Base-by-base conservation (phyloP, 1,284 basidiomycete genomes). In the Ceratobasidium sp. region DNA sequence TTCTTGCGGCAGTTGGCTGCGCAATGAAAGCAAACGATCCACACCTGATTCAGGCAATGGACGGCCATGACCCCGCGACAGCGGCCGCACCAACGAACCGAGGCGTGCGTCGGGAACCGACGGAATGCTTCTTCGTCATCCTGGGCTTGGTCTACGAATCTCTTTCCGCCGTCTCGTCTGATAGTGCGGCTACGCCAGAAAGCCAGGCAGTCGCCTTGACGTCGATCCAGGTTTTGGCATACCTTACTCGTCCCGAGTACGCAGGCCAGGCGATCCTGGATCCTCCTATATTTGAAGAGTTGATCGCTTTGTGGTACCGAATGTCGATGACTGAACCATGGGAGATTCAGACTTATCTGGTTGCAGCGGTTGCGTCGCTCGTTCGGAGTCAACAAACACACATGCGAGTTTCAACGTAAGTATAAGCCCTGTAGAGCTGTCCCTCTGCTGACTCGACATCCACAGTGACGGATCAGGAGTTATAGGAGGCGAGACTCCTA, bases 101-200 rank as follows among this genome's bases (percentile, higher is more conserved):
- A n/a, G 70, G 83, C n/a, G 75, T 81, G 28, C 88, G 89, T 13
- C 87, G 90, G 28, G 94, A 96, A 78, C 95, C 96, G 0, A 89
- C 91, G 0, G 87, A 91, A 7, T 92, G 95, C 84, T 99, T 98
- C 86, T 96, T 93, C 84, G 89, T 96, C 17, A 84, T 98, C 13
- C 98, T 98, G 82, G 97, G 97, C 13, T 89, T 99, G 26, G 93
- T 97, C 0, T 98, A 95, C 81, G 97, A 99, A 84, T 91, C 95
- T 0, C 87, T 99, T 12, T 91, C 93, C 0, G 89, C 90, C 1
- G 89, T 92, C 1, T 90, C 92, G 0, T 85, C 91, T 48, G 88
- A 92, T 80, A 76, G 73, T 33, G 23, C 73, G n/a, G 87, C 90
- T 38, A 85, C 89, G 59, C 84, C 52, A 82, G 84, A 57, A 82